Evolutionary conservation across 257 asterid genomes (phyloP).

Genomic region (Solanum bulbocastanum): DNA sequence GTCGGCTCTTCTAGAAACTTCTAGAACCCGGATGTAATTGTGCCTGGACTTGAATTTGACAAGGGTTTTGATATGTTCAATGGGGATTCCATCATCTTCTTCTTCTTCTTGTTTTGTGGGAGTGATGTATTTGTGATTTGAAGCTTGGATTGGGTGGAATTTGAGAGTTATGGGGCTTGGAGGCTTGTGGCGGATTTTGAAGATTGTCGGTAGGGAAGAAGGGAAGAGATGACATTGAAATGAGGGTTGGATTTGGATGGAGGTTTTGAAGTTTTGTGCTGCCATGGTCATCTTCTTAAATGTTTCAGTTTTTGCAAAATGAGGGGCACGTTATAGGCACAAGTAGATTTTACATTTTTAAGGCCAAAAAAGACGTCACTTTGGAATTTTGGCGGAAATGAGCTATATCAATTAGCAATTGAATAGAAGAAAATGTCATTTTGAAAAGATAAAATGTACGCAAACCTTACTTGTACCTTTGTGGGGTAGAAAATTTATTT

Average conservation of each 20-base stretch:
- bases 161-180: background rate
- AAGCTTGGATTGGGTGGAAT: slow-evolving; percentile 3
- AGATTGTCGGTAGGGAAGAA: background rate
- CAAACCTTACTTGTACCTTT: no score
- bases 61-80: slow-evolving; percentile 58
- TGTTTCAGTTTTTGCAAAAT: background rate
- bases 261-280: slow-evolving; percentile 13
- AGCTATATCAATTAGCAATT: no score
- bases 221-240: slow-evolving; percentile 2
- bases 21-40: slow-evolving; percentile 75
- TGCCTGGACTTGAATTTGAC: slow-evolving; percentile 75
- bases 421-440: no score
- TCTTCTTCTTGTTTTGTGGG: background rate
- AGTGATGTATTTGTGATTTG: slow-evolving; percentile 16
- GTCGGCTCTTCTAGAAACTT: slow-evolving; percentile 76
- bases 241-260: background rate
- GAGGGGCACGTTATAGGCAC: background rate
- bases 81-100: slow-evolving; percentile 52
- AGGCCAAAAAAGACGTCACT: background rate
- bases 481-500: no score
- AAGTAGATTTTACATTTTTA: background rate
- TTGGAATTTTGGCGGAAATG: background rate
- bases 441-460: no score
- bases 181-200: slow-evolving; percentile 6
- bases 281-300: slow-evolving; percentile 1